Conservation (phyloP, 352 stramenopile genomes). For the Phytopythium chamaehyphon region DNA sequence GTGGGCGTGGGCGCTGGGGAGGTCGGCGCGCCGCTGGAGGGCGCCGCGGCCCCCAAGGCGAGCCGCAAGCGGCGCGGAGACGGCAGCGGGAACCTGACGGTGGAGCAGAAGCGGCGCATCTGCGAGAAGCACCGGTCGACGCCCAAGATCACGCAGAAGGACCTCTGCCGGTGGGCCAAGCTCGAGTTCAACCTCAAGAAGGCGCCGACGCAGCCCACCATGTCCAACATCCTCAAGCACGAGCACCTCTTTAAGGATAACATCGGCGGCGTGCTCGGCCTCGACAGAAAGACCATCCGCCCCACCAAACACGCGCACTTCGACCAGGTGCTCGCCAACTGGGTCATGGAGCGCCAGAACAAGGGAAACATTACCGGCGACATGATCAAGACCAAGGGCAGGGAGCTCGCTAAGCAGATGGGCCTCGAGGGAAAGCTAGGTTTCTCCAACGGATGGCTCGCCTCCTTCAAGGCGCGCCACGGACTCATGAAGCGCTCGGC, state of each 20-base stretch:
- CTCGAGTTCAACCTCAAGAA: slow-evolving; percentile 86
- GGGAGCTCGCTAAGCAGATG: slow-evolving; percentile 82
- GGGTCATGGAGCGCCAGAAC: slow-evolving; percentile 88
- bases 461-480: slow-evolving; percentile 81
- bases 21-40: neutral
- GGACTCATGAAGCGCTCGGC: slow-evolving; percentile 68
- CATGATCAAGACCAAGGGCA: slow-evolving; percentile 85
- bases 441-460: slow-evolving; percentile 86
- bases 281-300: slow-evolving; percentile 82
- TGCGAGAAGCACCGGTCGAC: slow-evolving; percentile 84
- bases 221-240: slow-evolving; percentile 86
- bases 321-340: slow-evolving; percentile 84
- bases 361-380: slow-evolving; percentile 87
- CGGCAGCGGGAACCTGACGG: slow-evolving; percentile 76
- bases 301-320: slow-evolving; percentile 72
- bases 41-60: slow-evolving; percentile 7
- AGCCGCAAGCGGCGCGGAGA: slow-evolving; percentile 40
- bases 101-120: slow-evolving; percentile 86
- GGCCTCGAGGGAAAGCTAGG: slow-evolving; percentile 72
- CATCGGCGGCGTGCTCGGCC: slow-evolving; percentile 69
- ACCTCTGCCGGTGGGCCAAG: slow-evolving; percentile 85
- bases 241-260: slow-evolving; percentile 85
- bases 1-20: slow-evolving; percentile 7
- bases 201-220: slow-evolving; percentile 73
- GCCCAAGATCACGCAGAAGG: slow-evolving; percentile 88